Evolutionary conservation across 768 basidiomycete species (phyloP).

Genomic region (Lactarius vividus): DNA sequence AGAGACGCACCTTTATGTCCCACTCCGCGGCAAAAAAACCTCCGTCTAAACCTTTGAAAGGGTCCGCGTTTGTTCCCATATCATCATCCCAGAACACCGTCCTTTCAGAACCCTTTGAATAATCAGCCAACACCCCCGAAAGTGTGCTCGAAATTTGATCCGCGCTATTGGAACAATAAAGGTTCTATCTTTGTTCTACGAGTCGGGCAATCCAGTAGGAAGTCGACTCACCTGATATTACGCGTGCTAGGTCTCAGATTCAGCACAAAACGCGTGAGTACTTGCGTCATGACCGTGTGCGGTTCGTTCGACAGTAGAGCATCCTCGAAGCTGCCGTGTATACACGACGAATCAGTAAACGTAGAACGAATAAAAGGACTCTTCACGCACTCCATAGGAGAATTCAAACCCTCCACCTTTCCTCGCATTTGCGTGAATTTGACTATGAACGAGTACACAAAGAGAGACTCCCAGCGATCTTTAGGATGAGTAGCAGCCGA

Average conservation of each 20-base stretch:
- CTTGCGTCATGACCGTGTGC: slow-evolving; percentile 66
- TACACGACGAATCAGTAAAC: slow-evolving; percentile 6
- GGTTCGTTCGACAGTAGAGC: slow-evolving; percentile 71
- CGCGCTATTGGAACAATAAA: slow-evolving; percentile 48
- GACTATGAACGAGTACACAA: slow-evolving; percentile 82
- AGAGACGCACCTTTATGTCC: slow-evolving; percentile 69
- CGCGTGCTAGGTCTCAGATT: slow-evolving; percentile 86
- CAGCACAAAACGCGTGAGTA: slow-evolving; percentile 73
- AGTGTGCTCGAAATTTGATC: slow-evolving; percentile 82
- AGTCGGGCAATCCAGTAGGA: slow-evolving; percentile 32
- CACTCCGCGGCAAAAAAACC: slow-evolving; percentile 80
- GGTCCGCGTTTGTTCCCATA: slow-evolving; percentile 64
- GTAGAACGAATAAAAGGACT: slow-evolving; percentile 25
- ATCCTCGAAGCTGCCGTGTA: slow-evolving; percentile 64
- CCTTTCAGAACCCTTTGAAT: slow-evolving; percentile 68
- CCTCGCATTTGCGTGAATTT: slow-evolving; percentile 73
- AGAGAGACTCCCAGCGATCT: slow-evolving; percentile 84
- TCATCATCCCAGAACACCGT: slow-evolving; percentile 81
- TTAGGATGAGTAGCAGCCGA: slow-evolving; percentile 69
- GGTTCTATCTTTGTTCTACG: slow-evolving; percentile 37
- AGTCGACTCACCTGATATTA: slow-evolving; percentile 75
- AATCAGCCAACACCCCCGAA: slow-evolving; percentile 64
- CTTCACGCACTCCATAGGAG: slow-evolving; percentile 75
- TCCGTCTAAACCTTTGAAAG: slow-evolving; percentile 60
- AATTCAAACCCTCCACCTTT: slow-evolving; percentile 76